Evolutionary conservation across 306 rosid species (phyloP).

Genomic region (Cicer cuneatum): DNA sequence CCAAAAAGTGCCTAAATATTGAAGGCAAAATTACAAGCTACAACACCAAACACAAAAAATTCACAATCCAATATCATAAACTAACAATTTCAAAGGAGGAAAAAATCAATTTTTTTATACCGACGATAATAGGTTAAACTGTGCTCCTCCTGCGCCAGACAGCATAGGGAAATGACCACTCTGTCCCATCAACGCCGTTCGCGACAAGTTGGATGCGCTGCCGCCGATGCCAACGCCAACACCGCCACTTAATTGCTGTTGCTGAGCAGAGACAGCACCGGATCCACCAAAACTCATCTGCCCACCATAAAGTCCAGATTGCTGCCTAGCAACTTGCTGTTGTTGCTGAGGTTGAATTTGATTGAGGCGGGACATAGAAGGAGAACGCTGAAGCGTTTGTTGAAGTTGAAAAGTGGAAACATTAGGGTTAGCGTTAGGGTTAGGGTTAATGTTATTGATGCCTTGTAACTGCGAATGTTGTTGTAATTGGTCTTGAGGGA

Average conservation of each 20-base stretch:
- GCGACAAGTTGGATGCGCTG: slow-evolving; percentile 57
- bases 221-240: background rate
- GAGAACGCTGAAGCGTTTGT: slow-evolving; percentile 65
- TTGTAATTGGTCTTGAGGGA: slow-evolving; percentile 44
- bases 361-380: slow-evolving; percentile 62
- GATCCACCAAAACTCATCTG: slow-evolving; percentile 85
- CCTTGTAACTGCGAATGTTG: slow-evolving; percentile 58
- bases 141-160: slow-evolving; percentile 70
- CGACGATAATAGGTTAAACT: slow-evolving; percentile 74
- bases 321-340: slow-evolving; percentile 78
- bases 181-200: slow-evolving; percentile 76
- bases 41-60: background rate
- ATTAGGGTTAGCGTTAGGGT: slow-evolving; percentile 43
- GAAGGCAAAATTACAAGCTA: background rate
- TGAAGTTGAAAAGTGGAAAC: slow-evolving; percentile 68
- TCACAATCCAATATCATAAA: background rate
- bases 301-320: slow-evolving; percentile 60
- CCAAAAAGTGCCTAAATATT: background rate
- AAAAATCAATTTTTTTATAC: slow-evolving; percentile 46
- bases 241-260: slow-evolving; percentile 60
- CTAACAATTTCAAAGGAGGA: background rate
- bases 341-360: slow-evolving; percentile 78
- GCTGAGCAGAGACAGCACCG: slow-evolving; percentile 50
- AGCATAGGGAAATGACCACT: slow-evolving; percentile 80
- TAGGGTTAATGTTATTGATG: slow-evolving; percentile 28